Conservation (phyloP, 2,329 filamentous ascomycete species). For the Pestalotiopsis sp. region DNA sequence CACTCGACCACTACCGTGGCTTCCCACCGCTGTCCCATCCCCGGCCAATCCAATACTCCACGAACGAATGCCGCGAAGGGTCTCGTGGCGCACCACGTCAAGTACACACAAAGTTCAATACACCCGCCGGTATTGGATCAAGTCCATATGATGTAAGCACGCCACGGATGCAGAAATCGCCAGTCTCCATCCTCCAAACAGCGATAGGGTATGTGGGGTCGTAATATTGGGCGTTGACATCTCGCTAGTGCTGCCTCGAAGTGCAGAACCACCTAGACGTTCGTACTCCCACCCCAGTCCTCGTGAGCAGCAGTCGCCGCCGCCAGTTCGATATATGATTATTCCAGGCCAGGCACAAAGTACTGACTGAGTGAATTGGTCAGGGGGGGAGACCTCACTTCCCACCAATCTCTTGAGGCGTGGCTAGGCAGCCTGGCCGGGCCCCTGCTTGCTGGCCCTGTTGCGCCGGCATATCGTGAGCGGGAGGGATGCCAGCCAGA, state of each 20-base stretch:
- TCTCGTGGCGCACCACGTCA: background rate
- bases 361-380: background rate
- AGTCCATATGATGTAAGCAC: background rate
- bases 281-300: background rate
- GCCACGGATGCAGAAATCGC: background rate
- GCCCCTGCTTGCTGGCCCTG: background rate
- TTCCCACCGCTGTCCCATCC: no score
- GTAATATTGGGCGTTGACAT: slow-evolving; percentile 10
- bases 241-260: slow-evolving; percentile 7
- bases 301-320: slow-evolving; percentile 8
- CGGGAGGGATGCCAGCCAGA: background rate
- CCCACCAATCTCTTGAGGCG: slow-evolving; percentile 9
- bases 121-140: background rate
- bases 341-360: background rate
- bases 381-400: background rate
- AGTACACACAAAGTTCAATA: background rate
- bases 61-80: background rate
- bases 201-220: slow-evolving; percentile 1
- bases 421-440: no score
- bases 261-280: background rate
- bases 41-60: background rate
- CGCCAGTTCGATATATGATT: background rate
- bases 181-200: background rate
- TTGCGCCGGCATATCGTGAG: background rate
- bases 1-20: no score